Evolutionary conservation across 208 protist genomes (phyloP), one percentile per base, ranked within the genome.

Genomic region (Acanthamoeba triangularis): DNA sequence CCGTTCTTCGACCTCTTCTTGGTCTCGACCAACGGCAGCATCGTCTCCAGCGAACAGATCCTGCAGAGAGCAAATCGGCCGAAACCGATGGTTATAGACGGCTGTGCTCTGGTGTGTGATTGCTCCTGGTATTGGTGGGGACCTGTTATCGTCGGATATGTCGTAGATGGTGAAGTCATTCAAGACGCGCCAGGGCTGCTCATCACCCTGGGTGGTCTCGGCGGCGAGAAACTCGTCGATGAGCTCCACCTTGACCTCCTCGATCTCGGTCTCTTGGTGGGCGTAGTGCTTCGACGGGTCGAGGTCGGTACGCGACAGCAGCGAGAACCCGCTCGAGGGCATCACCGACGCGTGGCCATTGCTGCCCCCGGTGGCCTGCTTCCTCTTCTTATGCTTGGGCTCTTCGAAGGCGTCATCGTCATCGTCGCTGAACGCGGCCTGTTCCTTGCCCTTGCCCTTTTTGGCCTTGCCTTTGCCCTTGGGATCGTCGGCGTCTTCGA

Each of bases 91-190:
- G n/a, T n/a, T n/a, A n/a, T n/a, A n/a, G n/a, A n/a, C n/a, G 11
- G 28, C 35, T 37, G 28, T 18, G 49, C 49, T 11, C 14, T 11
- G 13, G 49, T 8, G 49, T 18, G 49, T 54, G 49, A 10, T 11
- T 54, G 49, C 49, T 11, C 49, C 13, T 54, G 49, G 13, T 18
- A 18, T 54, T 4, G 49, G 11, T 4, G 37, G 11, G 4, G 30
- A 84, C 76, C 76, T 56, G 52, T 87, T 87, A 47, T 87, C 78
- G 14, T 87, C 78, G 30, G 78, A 56, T 2, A 87, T 87, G 78
- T 87, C 78, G 18, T 87, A 87, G 78, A 87, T 87, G 41, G 78
- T 87, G 78, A 87, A 87, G 78, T 87, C 78, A 28, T 18, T 87
- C 49, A 87, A 25, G 3, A 63, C 49, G 49, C 78, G 78, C 78